These are phyloP conservation scores for Strobilomyces dryophilus DNA, from an alignment of 768 basidiomycete species.

Conservation along the genomic window DNA sequence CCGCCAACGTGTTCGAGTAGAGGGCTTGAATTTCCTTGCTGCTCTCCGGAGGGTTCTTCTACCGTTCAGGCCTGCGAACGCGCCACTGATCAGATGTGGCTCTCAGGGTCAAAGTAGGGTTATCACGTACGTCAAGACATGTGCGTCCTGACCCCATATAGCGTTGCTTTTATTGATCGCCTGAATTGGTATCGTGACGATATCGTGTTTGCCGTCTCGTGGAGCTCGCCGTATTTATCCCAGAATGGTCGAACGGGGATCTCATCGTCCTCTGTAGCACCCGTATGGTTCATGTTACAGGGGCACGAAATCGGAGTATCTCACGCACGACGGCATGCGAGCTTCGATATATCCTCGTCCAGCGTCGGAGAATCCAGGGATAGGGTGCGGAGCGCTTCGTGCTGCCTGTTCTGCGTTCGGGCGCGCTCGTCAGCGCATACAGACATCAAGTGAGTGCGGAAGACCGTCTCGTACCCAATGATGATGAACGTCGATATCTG, in stretches of 20 bases:
- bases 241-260: conserved; percentile 45
- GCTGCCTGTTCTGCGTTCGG: conserved; percentile 43
- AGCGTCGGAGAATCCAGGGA: conserved; percentile 11
- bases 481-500: conserved; percentile 65
- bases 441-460: conserved; percentile 60
- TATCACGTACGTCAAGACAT: conserved; percentile 47
- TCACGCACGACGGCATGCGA: conserved; percentile 59
- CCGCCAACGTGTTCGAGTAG: conserved; percentile 50
- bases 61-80: conserved; percentile 47
- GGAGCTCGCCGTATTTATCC: conserved; percentile 30
- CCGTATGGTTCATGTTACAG: conserved; percentile 58
- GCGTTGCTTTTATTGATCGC: conserved; percentile 51
- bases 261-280: conserved; percentile 43
- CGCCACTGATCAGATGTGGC: conserved; percentile 19
- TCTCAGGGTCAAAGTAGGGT: conserved; percentile 22
- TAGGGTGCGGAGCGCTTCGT: conserved; percentile 39
- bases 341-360: conserved; percentile 32
- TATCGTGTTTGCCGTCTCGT: conserved; percentile 44
- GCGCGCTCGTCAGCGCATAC: conserved; percentile 49
- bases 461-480: conserved; percentile 61
- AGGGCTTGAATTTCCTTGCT: conserved; percentile 45
- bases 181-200: conserved; percentile 56
- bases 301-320: conserved; percentile 49
- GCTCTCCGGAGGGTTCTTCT: conserved; percentile 38
- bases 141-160: conserved; percentile 67